Percentiles rank a stretch among this genome's conserved stretches.
Conservation (phyloP, 2,329 filamentous ascomycete genomes). For the Aurifilum marmelostoma region DNA sequence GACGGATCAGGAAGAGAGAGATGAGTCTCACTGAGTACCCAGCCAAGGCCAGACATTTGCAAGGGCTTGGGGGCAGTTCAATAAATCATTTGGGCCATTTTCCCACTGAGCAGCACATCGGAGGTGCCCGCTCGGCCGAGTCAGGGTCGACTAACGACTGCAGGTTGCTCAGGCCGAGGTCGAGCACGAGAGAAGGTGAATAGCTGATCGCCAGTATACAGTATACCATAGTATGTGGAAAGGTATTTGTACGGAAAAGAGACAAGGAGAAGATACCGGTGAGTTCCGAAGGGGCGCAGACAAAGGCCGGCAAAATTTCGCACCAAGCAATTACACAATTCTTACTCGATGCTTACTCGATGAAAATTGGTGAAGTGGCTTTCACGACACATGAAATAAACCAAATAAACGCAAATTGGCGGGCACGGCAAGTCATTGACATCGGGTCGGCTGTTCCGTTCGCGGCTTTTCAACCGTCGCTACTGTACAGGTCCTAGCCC, state of each 20-base stretch:
- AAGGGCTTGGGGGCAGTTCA: neutral
- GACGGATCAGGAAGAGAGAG: neutral
- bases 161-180: neutral
- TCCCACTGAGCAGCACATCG: neutral
- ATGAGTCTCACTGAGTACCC: neutral
- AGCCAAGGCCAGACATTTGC: too few relatives aligned
- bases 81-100: neutral
- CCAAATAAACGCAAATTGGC: constrained; percentile 3
- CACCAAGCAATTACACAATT: constrained; percentile 20
- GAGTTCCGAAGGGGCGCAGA: neutral
- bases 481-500: neutral
- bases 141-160: neutral
- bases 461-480: neutral
- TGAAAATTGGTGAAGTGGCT: constrained; percentile 17
- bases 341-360: constrained; percentile 28
- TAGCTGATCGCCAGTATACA: neutral
- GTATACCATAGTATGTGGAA: neutral
- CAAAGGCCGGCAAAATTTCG: neutral
- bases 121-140: neutral
- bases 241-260: too few relatives aligned
- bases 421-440: constrained; percentile 1
- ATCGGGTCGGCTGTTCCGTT: constrained; percentile 2
- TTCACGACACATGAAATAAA: constrained; percentile 11
- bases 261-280: neutral
- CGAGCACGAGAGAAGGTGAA: neutral